A percentile compares a stretch with the other conserved stretches of the same genome.
Evolutionary conservation across 2,329 filamentous ascomycete genomes (phyloP).

Genomic region (Fusarium falciforme): DNA sequence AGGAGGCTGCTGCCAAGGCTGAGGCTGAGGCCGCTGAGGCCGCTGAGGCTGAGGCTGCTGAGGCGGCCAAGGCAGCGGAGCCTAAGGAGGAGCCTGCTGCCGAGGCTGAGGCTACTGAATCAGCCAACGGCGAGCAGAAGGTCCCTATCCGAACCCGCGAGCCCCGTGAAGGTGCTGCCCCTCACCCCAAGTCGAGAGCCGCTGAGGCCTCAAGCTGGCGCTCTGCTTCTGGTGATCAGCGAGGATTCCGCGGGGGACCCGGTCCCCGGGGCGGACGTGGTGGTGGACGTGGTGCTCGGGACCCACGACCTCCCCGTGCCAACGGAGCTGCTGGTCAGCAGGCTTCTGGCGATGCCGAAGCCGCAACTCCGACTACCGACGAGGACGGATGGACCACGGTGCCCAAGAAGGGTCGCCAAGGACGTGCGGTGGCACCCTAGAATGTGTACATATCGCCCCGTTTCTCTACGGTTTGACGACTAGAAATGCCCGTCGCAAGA

Average conservation of each 20-base stretch:
- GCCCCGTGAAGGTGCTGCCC: slow-evolving; percentile 49
- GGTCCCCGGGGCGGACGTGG: slow-evolving; percentile 58
- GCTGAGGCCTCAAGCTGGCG: slow-evolving; percentile 72
- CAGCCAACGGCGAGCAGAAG: slow-evolving; percentile 61
- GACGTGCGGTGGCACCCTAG: slow-evolving; percentile 46
- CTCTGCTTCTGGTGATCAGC: slow-evolving; percentile 60
- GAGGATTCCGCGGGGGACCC: slow-evolving; percentile 60
- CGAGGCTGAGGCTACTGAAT: slow-evolving; percentile 23
- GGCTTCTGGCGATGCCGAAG: slow-evolving; percentile 46
- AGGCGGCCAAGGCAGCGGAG: slow-evolving; percentile 43
- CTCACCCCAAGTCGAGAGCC: slow-evolving; percentile 64
- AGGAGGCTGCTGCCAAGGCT: slow-evolving; percentile 65
- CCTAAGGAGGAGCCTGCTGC: slow-evolving; percentile 38
- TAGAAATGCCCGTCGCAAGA: slow-evolving; percentile 49
- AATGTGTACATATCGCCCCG: slow-evolving; percentile 51
- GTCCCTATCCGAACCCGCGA: slow-evolving; percentile 54
- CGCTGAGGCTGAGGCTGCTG: slow-evolving; percentile 39
- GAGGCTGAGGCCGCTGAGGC: slow-evolving; percentile 50
- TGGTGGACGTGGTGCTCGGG: slow-evolving; percentile 57
- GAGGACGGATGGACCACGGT: slow-evolving; percentile 73
- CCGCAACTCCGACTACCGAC: slow-evolving; percentile 59
- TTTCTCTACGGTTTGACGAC: slow-evolving; percentile 50
- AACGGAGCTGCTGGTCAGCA: slow-evolving; percentile 59
- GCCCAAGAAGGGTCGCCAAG: slow-evolving; percentile 52
- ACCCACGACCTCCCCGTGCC: slow-evolving; percentile 59